Conservation (phyloP, 371 early-diverging fungal genomes). For the Sanchytrium tribonematis region DNA sequence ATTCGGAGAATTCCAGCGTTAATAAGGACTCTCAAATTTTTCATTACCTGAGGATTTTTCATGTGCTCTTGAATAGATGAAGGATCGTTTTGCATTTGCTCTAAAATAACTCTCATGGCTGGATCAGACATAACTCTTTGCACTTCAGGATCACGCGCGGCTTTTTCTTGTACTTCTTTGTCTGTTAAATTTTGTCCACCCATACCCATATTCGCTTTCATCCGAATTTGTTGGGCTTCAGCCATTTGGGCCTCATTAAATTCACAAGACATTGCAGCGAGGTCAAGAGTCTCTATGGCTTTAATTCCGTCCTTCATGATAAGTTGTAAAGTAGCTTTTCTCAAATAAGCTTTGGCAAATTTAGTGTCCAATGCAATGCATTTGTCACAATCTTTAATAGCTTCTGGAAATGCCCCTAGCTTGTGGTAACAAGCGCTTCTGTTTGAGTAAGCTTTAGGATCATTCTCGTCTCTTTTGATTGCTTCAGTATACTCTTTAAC, state of each 20-base stretch:
- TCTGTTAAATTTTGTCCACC: conserved; percentile 24
- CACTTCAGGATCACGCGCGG: conserved; percentile 71
- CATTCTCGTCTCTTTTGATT: conserved; percentile 71
- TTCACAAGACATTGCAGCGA: too few species aligned
- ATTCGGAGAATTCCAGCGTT: too few species aligned
- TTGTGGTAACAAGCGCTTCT: conserved; percentile 86
- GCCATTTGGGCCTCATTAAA: too few species aligned
- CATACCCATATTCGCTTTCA: conserved; percentile 12
- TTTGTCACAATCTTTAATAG: conserved; percentile 70
- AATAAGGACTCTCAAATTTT: too few species aligned
- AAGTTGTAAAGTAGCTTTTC: conserved; percentile 75
- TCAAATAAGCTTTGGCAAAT: conserved; percentile 81
- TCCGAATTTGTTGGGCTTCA: conserved; percentile 7
- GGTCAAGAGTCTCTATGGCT: conserved; percentile 45
- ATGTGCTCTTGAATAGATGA: conserved; percentile 46
- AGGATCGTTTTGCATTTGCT: conserved; percentile 87
- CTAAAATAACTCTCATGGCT: conserved; percentile 76
- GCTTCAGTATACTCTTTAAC: conserved; percentile 82
- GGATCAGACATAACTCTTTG: conserved; percentile 64
- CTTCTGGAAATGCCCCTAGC: conserved; percentile 72
- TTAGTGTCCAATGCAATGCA: conserved; percentile 58
- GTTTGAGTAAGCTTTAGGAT: conserved; percentile 73
- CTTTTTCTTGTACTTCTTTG: conserved; percentile 52
- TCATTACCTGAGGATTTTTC: too few species aligned
- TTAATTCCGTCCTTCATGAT: conserved; percentile 60